A percentile compares a stretch with the other conserved stretches of the same genome.
Conservation (phyloP, 2,329 filamentous ascomycete species). For the Fusarium avenaceum region DNA sequence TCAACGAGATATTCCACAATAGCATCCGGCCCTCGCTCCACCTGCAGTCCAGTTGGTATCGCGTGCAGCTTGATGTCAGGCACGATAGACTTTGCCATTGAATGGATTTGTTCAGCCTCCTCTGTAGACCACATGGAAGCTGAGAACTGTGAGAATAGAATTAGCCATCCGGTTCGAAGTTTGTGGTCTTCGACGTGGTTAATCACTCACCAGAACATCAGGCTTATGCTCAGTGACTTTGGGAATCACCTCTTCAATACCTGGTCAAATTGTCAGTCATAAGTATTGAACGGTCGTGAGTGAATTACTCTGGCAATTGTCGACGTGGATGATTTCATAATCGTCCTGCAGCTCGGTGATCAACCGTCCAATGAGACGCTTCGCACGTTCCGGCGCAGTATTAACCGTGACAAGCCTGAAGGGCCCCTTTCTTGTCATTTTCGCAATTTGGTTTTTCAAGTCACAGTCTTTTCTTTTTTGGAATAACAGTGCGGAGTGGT, state of each 20-base stretch:
- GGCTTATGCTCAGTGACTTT: slow-evolving; percentile 23
- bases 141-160: slow-evolving; percentile 5
- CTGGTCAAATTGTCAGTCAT: background rate
- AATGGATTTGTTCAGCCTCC: slow-evolving; percentile 19
- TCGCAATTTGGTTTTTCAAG: too few species aligned
- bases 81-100: slow-evolving; percentile 24
- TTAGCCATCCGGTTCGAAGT: fast-evolving
- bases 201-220: slow-evolving; percentile 3
- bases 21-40: slow-evolving; percentile 15
- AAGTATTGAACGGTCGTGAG: fast-evolving
- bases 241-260: slow-evolving; percentile 21
- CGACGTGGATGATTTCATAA: slow-evolving; percentile 21
- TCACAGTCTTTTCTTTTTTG: too few species aligned
- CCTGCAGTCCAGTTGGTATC: slow-evolving; percentile 17
- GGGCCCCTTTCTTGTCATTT: slow-evolving; percentile 15
- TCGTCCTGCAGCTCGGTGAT: slow-evolving; percentile 13
- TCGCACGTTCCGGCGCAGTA: slow-evolving; percentile 19
- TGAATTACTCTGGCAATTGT: slow-evolving; percentile 2
- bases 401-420: slow-evolving; percentile 19
- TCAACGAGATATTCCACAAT: slow-evolving; percentile 24
- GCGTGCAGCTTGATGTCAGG: slow-evolving; percentile 17
- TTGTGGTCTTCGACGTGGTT: fast-evolving
- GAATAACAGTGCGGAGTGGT: background rate
- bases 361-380: slow-evolving; percentile 16
- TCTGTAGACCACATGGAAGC: slow-evolving; percentile 23